A percentile compares a stretch with the other conserved stretches of the same genome.
phyloP scores from a whole-genome alignment of 768 basidiomycete species.

The Leucogyrophana mollusca region DNA sequence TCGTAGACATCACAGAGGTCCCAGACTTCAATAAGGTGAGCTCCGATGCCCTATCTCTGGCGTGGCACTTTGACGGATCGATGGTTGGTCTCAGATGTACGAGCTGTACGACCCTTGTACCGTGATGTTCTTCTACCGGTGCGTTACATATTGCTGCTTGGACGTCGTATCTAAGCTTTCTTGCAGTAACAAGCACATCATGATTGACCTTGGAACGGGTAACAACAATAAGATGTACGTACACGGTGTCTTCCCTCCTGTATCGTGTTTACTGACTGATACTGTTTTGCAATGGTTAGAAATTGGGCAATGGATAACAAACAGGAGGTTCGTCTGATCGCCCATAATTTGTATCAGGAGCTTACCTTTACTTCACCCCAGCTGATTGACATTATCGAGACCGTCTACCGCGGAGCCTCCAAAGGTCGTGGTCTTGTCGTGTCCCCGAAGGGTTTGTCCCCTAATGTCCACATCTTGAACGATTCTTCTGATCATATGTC shows the following conservation, averaged over 20 bases:
- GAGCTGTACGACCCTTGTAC: constrained; percentile 97
- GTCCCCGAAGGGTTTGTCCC: constrained; percentile 80
- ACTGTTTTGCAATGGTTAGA: constrained; percentile 39
- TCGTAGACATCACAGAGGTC: constrained; percentile 93
- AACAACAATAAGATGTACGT: constrained; percentile 99
- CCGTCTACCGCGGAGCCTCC: constrained; percentile 95
- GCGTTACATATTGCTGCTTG: constrained; percentile 20
- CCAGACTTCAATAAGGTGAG: constrained; percentile 97
- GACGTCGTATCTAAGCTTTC: background rate
- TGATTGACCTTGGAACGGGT: constrained; percentile 99
- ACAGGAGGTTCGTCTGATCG: constrained; percentile 69
- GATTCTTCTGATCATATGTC: constrained; percentile 3
- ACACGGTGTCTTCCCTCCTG: background rate
- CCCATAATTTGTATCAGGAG: background rate
- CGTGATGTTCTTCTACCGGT: constrained; percentile 99
- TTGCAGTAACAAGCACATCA: constrained; percentile 93
- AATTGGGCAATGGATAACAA: constrained; percentile 99
- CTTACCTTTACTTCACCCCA: constrained; percentile 27
- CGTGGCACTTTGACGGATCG: background rate
- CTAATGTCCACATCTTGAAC: background rate
- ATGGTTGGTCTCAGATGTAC: constrained; percentile 72
- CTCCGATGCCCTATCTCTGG: background rate
- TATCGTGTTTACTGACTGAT: background rate
- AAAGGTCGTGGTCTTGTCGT: constrained; percentile 98
- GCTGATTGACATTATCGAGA: constrained; percentile 98